These are phyloP conservation scores for Xeromyces bisporus DNA, from an alignment of 495 filamentous ascomycete genomes.

Conservation along the genomic window DNA sequence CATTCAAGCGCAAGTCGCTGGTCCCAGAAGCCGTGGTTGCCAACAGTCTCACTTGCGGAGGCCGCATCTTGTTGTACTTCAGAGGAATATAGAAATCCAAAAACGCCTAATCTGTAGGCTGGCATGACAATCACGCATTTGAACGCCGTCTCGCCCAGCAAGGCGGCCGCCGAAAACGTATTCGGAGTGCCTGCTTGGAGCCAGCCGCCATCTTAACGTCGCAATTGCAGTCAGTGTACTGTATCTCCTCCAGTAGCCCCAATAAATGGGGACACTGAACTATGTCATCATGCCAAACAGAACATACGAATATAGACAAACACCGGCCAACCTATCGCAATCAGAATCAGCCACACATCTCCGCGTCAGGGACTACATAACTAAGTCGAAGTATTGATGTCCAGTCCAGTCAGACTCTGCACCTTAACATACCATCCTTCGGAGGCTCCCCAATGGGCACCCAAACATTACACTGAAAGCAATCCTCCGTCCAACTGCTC, in stretches of 20 bases:
- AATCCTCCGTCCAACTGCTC: conserved; percentile 22
- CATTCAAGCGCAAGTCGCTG: conserved; percentile 48
- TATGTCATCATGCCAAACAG: no score
- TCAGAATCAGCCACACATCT: conserved; percentile 1
- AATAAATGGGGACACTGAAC: no score
- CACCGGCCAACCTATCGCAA: conserved; percentile 27
- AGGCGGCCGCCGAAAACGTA: conserved; percentile 25
- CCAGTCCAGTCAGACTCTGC: background rate
- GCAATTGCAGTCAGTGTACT: no score
- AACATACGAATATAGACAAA: conserved; percentile 28
- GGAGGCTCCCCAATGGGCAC: conserved; percentile 20
- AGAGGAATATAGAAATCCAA: conserved; percentile 46
- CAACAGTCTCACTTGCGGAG: conserved; percentile 16
- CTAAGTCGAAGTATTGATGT: no score
- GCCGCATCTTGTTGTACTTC: conserved; percentile 37
- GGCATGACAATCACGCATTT: conserved; percentile 45
- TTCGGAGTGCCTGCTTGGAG: conserved; percentile 39
- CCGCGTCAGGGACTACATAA: no score
- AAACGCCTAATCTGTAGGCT: conserved; percentile 49
- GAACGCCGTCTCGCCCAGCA: conserved; percentile 31
- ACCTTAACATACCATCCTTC: conserved; percentile 9
- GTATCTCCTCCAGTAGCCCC: no score
- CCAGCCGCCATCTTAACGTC: conserved; percentile 39
- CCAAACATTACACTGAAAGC: conserved; percentile 29
- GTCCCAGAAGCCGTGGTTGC: conserved; percentile 56